Evolutionary conservation across 2,329 filamentous ascomycete species (phyloP).

Genomic region (Graphilbum fragrans): DNA sequence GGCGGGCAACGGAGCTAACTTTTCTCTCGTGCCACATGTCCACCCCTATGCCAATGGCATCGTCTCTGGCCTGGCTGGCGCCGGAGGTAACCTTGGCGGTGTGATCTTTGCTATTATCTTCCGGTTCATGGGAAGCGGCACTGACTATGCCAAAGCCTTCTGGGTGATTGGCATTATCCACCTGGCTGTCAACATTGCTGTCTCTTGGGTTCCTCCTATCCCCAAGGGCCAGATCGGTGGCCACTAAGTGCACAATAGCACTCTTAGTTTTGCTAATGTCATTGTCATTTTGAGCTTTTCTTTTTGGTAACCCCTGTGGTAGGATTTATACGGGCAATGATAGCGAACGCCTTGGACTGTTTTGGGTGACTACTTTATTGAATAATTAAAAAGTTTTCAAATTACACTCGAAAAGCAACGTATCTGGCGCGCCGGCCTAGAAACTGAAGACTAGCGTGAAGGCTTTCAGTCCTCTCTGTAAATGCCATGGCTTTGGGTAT

Average conservation of each 20-base stretch:
- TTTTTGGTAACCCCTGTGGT: not conserved
- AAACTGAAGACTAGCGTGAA: too few relatives aligned
- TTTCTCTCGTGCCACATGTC: slow-evolving; percentile 76
- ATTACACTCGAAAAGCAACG: too few relatives aligned
- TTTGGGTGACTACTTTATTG: too few relatives aligned
- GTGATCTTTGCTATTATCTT: slow-evolving; percentile 77
- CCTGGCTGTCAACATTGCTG: slow-evolving; percentile 54
- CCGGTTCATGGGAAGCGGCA: slow-evolving; percentile 53
- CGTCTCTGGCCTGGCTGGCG: slow-evolving; percentile 68
- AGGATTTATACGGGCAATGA: too few relatives aligned
- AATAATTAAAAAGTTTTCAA: too few relatives aligned
- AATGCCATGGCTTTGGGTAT: too few relatives aligned
- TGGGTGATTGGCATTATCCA: slow-evolving; percentile 76
- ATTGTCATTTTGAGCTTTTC: not conserved
- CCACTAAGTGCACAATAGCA: too few relatives aligned
- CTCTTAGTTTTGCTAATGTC: not conserved
- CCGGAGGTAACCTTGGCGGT: slow-evolving; percentile 72
- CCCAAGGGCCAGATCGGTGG: slow-evolving; percentile 41
- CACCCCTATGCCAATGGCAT: slow-evolving; percentile 70
- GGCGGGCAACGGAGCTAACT: slow-evolving; percentile 77
- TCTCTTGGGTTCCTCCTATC: slow-evolving; percentile 43
- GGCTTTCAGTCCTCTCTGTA: too few relatives aligned
- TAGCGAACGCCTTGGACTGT: too few relatives aligned
- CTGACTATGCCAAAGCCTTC: slow-evolving; percentile 55
- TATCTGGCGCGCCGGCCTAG: too few relatives aligned